Base-by-base conservation (phyloP, 176 grass and related monocot genomes). In the Eleusine coracana region DNA sequence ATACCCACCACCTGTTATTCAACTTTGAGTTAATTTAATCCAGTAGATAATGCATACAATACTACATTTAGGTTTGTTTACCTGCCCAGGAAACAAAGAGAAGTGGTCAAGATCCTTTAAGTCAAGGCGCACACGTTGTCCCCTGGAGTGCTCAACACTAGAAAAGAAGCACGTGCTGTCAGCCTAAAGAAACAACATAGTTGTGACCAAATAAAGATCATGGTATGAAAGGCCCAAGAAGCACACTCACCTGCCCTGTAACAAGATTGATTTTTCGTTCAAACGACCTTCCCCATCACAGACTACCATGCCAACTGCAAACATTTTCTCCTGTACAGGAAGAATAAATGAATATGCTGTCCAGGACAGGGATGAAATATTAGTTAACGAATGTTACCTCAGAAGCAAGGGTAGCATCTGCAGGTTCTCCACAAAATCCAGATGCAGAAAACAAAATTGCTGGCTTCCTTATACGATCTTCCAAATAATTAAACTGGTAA, bases 251-350 rank as follows among this genome's bases (percentile, higher is more conserved):
- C 96, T 98, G 87, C 92, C 91, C 65, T 95, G 89, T 79, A 98
- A 82, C 80, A 98, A 95, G 77, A 98, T 80, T 69, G 93, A 98
- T 90, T 98, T 95, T 66, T 98, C 96, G 88, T 98, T 98, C 81
- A 98, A 68, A 86, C 68, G 93, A 69, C 96, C 96, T 90, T 98
- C 96, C 51, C 85, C 96, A 49, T 98, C 96, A 75, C 96, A 98
- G 81, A 88, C 80, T 82, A 98, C 82, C 82, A 93, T 90, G 75
- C 96, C 96, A 60, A 98, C 96, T 58, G 93, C 68, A 29, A 98
- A 95, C 85, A 93, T 88, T 66, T 90, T 94, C 88, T 95, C 90
- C 96, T 98, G 73, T 87, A 70, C 78, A 62, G 66, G 36, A 86
- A 52, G 29, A 76, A 76, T n/a, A 72, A 65, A 68, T 60, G 52